Percentiles rank a stretch among this genome's conserved stretches.
Conservation (phyloP, 2,329 filamentous ascomycete genomes). For the Colletotrichum spinosum region DNA sequence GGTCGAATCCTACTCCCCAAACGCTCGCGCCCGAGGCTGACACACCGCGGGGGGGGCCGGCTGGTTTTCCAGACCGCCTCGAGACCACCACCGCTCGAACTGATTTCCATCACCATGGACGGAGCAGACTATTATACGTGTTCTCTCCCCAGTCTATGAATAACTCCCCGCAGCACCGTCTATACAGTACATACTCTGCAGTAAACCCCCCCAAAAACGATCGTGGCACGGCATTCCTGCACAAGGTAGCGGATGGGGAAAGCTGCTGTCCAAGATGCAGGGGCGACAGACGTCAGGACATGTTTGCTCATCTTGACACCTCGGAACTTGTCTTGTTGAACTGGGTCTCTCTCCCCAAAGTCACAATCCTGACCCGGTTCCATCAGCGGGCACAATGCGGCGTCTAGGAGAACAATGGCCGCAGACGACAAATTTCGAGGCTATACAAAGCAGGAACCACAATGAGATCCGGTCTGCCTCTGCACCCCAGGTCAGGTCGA, state of each 20-base stretch:
- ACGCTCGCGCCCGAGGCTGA: too few species aligned
- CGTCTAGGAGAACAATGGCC: not conserved
- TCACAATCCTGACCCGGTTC: not conserved
- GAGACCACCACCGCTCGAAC: not conserved
- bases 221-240: conserved; percentile 2
- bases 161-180: not conserved
- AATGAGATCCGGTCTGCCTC: not conserved
- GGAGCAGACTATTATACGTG: not conserved
- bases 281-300: conserved; percentile 7
- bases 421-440: not conserved
- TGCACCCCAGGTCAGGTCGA: not conserved
- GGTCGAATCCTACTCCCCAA: too few species aligned
- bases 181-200: not conserved
- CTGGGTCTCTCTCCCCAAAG: not conserved
- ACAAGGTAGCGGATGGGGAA: conserved; percentile 4
- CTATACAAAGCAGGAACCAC: not conserved
- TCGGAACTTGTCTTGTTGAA: not conserved
- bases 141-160: not conserved
- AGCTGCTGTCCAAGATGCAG: not conserved
- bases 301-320: too few species aligned
- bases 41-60: too few species aligned
- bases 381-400: not conserved
- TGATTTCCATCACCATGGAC: not conserved
- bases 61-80: too few species aligned
- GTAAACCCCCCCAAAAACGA: not conserved